Base-by-base conservation (phyloP, 192 early-diverging fungal genomes). In the Pilaira anomala region DNA sequence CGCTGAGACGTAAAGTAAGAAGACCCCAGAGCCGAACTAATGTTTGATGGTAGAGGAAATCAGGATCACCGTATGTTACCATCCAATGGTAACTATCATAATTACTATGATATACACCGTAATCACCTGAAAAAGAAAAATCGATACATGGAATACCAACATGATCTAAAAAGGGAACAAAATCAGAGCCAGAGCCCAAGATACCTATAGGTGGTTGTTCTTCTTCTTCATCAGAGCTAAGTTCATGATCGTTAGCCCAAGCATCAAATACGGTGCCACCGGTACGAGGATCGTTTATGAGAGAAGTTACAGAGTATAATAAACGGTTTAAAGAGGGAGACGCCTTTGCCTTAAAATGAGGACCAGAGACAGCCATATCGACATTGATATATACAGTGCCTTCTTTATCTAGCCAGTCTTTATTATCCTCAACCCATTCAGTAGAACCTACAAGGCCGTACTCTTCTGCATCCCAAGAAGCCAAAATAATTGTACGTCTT, bases 381-480 rank as follows among this genome's bases (percentile, higher is more conserved):
- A 86, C 78, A 48, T 87, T 86, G 48, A 87, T 48, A 56, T 87
- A 87, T 8, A 78, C 78, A 16, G 85, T 52, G 22, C 67, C 72
- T 41, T 78, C 66, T 8, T 70, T 70, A 48, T 76, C 69, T 7
- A 87, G 72, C 78, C 75, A 78, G 58, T 76, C 71, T 9, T 76
- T 52, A 44, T 83, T 69, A 41, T 85, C 78, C 56, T 87, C 86
- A 0, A 86, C 85, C 79, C 79, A 87, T 62, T 87, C 86, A 12
- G 85, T 87, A 11, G 84, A 86, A 2, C 86, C 86, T 3, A 83
- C 67, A 7, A 78, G 55, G 8, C 86, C 79, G 66, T 86, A 85
- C 70, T 87, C 86, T 51, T 83, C 83, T 12, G 81, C 86, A 66
- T 87, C 86, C 86, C 86, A 87, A 26, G 81, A 83, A 5, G 77